A percentile compares a stretch with the other conserved stretches of the same genome.
Conservation (phyloP, 768 basidiomycete species). For the Lepiota brunneoincarnata region DNA sequence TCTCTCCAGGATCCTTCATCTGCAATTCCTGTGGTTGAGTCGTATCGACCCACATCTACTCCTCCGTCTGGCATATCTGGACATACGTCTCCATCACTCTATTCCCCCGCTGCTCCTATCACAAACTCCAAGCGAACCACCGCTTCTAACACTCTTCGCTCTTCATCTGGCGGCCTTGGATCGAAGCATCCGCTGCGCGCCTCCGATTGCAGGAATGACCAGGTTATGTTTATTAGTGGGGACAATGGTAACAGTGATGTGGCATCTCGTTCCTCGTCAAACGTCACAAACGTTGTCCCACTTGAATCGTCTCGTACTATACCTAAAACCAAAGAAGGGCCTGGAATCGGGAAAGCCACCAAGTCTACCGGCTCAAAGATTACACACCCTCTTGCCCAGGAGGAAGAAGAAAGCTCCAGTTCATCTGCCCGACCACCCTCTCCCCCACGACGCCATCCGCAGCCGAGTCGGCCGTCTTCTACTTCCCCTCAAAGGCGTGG, state of each 20-base stretch:
- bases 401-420: slow-evolving; percentile 4
- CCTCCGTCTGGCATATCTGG: background rate
- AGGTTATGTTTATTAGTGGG: too few species aligned
- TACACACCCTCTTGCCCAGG: background rate
- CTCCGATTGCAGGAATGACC: too few species aligned
- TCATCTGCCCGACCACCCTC: background rate
- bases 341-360: background rate
- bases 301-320: too few species aligned
- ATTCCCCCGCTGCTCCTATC: background rate
- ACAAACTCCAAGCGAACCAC: background rate
- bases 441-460: background rate
- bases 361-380: background rate
- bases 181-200: too few species aligned
- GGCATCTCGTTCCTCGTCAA: too few species aligned
- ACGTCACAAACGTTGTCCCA: too few species aligned
- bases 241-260: too few species aligned
- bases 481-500: background rate
- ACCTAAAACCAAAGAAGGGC: too few species aligned
- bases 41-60: background rate
- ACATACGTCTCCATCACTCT: too few species aligned
- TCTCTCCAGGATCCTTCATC: background rate
- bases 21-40: background rate
- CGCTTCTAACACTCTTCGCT: too few species aligned
- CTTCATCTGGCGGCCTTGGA: too few species aligned
- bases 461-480: background rate